Evolutionary conservation across 805 yeast genomes (phyloP).

Genomic region (Cyberlindnera maritima): DNA sequence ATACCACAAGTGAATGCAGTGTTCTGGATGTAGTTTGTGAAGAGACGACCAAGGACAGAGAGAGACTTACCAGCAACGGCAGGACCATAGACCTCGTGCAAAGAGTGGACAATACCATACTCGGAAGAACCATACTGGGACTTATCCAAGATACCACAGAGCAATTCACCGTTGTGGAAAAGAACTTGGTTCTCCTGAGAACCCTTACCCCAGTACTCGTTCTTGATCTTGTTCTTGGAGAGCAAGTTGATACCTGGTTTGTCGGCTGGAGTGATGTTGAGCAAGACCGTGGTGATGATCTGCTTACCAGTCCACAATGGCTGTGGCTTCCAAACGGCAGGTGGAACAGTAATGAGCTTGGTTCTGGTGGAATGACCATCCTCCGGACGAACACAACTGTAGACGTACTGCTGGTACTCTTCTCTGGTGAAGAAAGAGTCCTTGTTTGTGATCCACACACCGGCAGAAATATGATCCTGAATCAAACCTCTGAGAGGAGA

Average conservation of each 20-base stretch:
- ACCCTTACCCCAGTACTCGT: conserved; percentile 89
- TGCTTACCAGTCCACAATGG: conserved; percentile 99
- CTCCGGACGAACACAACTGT: conserved; percentile 94
- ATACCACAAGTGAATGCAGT: conserved; percentile 99
- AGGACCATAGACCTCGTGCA: conserved; percentile 95
- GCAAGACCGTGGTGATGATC: conserved; percentile 84
- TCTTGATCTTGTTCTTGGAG: conserved; percentile 86
- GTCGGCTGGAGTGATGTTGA: conserved; percentile 80
- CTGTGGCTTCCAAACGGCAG: conserved; percentile 81
- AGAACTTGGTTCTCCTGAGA: conserved; percentile 85
- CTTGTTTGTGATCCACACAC: conserved; percentile 96
- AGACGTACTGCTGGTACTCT: conserved; percentile 87
- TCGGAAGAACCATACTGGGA: conserved; percentile 98
- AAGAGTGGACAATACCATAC: conserved; percentile 93
- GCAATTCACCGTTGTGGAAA: conserved; percentile 80
- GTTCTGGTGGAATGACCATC: conserved; percentile 88
- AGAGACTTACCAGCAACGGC: conserved; percentile 84
- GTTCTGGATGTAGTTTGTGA: conserved; percentile 89
- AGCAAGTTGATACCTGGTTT: conserved; percentile 89
- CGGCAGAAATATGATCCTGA: conserved; percentile 98
- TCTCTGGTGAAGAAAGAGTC: conserved; percentile 91
- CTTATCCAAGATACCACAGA: conserved; percentile 93
- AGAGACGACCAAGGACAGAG: conserved; percentile 90
- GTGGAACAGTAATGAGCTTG: conserved; percentile 76
- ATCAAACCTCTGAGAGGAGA: conserved; percentile 97